Base-by-base conservation (phyloP, 2,329 filamentous ascomycete species). In the Neopestalotiopsis sp. region DNA sequence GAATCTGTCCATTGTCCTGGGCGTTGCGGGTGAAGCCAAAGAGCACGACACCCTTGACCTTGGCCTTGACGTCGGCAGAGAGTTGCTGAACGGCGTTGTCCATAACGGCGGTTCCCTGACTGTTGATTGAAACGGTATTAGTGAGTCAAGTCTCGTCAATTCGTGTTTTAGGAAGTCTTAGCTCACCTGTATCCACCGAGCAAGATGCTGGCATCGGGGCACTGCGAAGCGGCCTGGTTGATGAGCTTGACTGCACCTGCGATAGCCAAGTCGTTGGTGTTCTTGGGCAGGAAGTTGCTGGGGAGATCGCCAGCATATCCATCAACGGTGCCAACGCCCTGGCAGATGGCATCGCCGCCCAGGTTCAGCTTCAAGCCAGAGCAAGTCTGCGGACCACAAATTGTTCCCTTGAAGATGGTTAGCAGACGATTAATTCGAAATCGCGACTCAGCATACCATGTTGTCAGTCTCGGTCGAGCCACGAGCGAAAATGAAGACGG, bases 91-190 rank as follows among this genome's bases (percentile, higher is more conserved):
- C 73, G 5, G 81, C 76, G n/a, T 78, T 76, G 67, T 81, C 77
- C 12, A 80, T 81, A 34, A 83, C 77, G 3, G 81, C 81, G 10
- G 78, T 78, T 42, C 81, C 81, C 76, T 82, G 73, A 64, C 75
- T 77, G 30, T 66, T 49, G 63, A 28, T 34, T 2, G 10, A 59
- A 59, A 17, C 10, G 57, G 34, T 6, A 30, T 59, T 59, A 77
- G 71, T 71, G 30, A 78, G 68, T 66, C 77, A 74, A 3, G 73
- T 67, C 1, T 71, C 45, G 20, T 73, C 74, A 49, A 78, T 73
- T 80, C n/a, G 73, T 74, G 32, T 57, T 57, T 28, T 56, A 45
- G 61, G 76, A 71, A 3, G 78, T 79, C 65, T 78, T 76, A 65
- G 4, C 61, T 63, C 17, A 63, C 61, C 61, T 63, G 61, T 63